Evolutionary conservation across 495 filamentous ascomycete genomes (phyloP).

Genomic region (Daldinia bambusicola): DNA sequence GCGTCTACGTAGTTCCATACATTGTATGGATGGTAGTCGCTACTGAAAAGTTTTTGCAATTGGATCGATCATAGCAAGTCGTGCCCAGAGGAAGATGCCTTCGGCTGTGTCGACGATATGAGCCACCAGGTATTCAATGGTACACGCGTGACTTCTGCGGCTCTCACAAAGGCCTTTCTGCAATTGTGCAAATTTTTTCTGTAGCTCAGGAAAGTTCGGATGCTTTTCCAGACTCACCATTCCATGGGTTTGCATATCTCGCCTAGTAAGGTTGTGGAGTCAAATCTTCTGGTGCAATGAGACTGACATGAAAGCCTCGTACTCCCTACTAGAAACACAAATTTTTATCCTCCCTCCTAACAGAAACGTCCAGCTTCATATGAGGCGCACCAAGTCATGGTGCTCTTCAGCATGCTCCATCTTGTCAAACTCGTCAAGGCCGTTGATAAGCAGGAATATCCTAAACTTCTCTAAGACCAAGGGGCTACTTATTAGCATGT

Average conservation of each 20-base stretch:
- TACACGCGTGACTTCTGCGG: neutral
- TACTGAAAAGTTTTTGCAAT: neutral
- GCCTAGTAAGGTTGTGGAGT: neutral
- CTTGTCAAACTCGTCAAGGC: neutral
- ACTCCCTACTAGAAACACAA: neutral
- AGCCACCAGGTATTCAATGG: neutral
- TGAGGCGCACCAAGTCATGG: neutral
- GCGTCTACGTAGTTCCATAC: neutral
- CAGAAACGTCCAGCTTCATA: neutral
- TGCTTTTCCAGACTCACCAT: neutral
- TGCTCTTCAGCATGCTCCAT: neutral
- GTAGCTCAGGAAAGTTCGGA: neutral
- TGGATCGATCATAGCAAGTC: neutral
- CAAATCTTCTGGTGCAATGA: neutral
- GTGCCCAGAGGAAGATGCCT: neutral
- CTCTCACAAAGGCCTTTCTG: neutral
- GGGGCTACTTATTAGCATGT: neutral
- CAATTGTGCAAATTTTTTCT: neutral
- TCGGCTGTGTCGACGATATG: neutral
- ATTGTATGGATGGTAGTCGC: neutral
- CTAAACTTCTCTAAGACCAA: neutral
- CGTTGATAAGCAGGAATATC: neutral
- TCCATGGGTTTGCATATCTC: neutral
- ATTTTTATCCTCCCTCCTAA: neutral
- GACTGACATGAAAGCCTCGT: neutral